These are phyloP conservation scores for Penicillium manginii DNA, from an alignment of 495 filamentous ascomycete species.

Conservation along the genomic window DNA sequence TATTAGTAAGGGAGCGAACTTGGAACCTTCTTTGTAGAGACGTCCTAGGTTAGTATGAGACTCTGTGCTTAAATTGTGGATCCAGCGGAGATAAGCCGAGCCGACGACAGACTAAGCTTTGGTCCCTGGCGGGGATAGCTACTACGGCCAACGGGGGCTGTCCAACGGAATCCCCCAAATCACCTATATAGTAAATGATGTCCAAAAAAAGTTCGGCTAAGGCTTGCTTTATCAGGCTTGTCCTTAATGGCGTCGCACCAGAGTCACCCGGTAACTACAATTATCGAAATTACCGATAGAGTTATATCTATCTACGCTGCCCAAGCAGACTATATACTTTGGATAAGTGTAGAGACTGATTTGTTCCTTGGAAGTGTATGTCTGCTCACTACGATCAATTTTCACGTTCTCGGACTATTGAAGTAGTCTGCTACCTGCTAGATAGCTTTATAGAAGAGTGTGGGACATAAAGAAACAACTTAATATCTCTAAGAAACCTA, in stretches of 20 bases:
- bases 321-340: conserved; percentile 5
- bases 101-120: neutral
- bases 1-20: too few relatives aligned
- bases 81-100: too few relatives aligned
- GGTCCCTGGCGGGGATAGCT: neutral
- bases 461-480: neutral
- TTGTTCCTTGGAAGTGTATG: neutral
- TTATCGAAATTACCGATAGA: conserved; percentile 1
- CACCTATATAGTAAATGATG: neutral
- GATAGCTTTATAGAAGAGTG: neutral
- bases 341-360: neutral
- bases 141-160: neutral
- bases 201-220: neutral
- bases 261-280: neutral
- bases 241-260: neutral
- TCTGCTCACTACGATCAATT: neutral
- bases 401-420: neutral
- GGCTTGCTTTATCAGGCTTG: neutral
- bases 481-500: neutral
- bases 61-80: too few relatives aligned
- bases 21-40: too few relatives aligned
- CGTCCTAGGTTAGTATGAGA: too few relatives aligned
- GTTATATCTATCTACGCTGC: conserved; percentile 7
- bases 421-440: neutral
- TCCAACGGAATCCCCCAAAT: neutral